Conservation (phyloP, 306 rosid species). For the Quercus agrifolia region DNA sequence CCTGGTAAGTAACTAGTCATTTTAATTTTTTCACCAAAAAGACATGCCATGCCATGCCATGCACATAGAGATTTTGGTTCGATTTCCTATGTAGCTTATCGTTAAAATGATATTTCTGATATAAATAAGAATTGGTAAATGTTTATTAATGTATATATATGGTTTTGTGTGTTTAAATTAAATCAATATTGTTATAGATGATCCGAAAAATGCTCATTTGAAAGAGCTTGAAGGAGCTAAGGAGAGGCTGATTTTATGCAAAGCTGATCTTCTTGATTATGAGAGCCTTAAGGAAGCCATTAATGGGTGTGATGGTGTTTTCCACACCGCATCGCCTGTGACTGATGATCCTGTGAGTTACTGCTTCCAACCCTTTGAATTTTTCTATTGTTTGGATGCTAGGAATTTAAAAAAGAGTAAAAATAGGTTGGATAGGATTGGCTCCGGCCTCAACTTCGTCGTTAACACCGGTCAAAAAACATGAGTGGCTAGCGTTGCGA, state of each 20-base stretch:
- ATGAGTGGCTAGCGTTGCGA: no score
- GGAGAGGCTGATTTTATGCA: slow-evolving; percentile 60
- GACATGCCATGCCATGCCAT: no score
- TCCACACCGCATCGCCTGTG: slow-evolving; percentile 86
- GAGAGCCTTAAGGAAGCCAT: slow-evolving; percentile 52
- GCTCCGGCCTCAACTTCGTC: no score
- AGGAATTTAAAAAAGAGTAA: no score
- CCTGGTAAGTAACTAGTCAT: slow-evolving; percentile 42
- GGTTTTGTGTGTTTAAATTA: not conserved
- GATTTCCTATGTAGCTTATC: not conserved
- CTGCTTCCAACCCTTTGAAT: not conserved
- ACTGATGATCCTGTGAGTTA: slow-evolving; percentile 74
- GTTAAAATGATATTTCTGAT: not conserved
- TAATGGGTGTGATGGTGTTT: slow-evolving; percentile 67
- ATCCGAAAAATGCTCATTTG: slow-evolving; percentile 75
- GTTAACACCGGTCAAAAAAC: no score
- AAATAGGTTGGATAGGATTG: no score
- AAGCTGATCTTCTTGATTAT: slow-evolving; percentile 70
- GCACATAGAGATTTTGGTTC: no score
- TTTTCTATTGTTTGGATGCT: not conserved
- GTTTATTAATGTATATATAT: not conserved
- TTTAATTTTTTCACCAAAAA: no score
- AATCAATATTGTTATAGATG: slow-evolving; percentile 34
- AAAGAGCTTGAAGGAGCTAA: slow-evolving; percentile 73
- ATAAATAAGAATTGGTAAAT: not conserved